phyloP scores from a whole-genome alignment of 768 basidiomycete species.

The Trametes maxima region DNA sequence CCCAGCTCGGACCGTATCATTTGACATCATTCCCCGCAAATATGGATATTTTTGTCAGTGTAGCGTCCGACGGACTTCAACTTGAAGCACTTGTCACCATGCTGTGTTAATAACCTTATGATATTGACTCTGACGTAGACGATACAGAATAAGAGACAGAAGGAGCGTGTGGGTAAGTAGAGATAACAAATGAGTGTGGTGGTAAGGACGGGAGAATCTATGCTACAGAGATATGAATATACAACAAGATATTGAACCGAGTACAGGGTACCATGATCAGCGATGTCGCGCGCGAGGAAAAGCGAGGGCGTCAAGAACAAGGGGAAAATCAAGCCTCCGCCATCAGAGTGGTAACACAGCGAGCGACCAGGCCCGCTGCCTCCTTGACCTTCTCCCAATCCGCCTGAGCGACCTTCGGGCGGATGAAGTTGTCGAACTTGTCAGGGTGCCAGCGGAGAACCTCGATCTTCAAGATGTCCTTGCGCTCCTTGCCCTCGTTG shows the following conservation, averaged over 20 bases:
- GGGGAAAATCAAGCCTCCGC: background rate
- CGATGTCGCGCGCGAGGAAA: background rate
- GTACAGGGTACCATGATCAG: background rate
- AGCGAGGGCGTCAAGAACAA: background rate
- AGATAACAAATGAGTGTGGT: background rate
- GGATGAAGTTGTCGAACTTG: conserved; percentile 41
- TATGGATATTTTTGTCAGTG: too few relatives aligned
- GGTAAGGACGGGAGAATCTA: background rate
- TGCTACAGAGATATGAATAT: conserved; percentile 6
- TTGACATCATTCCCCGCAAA: too few relatives aligned
- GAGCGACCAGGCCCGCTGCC: conserved; percentile 11
- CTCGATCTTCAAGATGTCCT: conserved; percentile 45
- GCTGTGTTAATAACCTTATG: background rate
- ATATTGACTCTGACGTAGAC: background rate
- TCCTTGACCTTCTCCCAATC: conserved; percentile 12
- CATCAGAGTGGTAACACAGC: conserved; percentile 8
- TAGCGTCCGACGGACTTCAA: too few relatives aligned
- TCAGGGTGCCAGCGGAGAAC: conserved; percentile 60
- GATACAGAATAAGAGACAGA: background rate
- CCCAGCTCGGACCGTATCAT: too few relatives aligned
- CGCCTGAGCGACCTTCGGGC: background rate
- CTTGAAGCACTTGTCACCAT: too few relatives aligned
- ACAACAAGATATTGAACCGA: background rate
- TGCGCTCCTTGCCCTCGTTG: conserved; percentile 34
- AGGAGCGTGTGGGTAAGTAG: background rate